These are phyloP conservation scores for Diutina pseudorugosa DNA, from an alignment of 1,139 yeast species.

Conservation along the genomic window DNA sequence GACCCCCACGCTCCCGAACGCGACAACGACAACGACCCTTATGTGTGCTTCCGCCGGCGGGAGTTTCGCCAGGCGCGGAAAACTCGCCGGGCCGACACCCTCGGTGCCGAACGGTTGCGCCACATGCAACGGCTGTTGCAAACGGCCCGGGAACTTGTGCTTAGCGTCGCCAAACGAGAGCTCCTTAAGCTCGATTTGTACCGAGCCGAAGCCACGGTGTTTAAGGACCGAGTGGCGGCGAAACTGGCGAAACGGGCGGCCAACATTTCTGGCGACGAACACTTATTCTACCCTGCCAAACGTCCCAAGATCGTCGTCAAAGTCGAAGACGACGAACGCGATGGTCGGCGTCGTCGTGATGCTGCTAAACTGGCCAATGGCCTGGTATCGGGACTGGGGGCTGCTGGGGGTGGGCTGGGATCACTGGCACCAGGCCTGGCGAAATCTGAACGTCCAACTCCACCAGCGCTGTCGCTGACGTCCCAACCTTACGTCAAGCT, in stretches of 20 bases:
- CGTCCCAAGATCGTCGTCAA: constrained; percentile 43
- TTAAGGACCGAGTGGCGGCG: constrained; percentile 58
- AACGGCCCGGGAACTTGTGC: constrained; percentile 60
- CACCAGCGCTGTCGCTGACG: constrained; percentile 1
- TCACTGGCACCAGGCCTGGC: background rate
- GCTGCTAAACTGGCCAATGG: background rate
- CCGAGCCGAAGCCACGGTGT: constrained; percentile 49
- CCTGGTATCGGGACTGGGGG: background rate
- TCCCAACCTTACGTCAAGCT: constrained; percentile 59
- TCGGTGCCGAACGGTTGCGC: constrained; percentile 77
- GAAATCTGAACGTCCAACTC: background rate
- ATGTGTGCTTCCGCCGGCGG: constrained; percentile 90
- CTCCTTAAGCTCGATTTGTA: constrained; percentile 44
- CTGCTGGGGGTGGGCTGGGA: too few species aligned
- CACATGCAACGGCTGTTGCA: constrained; percentile 65
- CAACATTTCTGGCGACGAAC: constrained; percentile 77
- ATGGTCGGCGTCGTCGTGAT: background rate
- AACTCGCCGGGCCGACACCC: constrained; percentile 88
- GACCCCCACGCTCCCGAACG: constrained; percentile 67
- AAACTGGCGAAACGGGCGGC: constrained; percentile 64
- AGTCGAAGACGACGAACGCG: constrained; percentile 24
- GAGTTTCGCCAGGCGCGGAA: constrained; percentile 93
- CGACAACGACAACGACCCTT: constrained; percentile 87
- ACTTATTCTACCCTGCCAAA: constrained; percentile 68
- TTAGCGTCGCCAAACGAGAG: constrained; percentile 68